Percentiles rank a stretch among this genome's conserved stretches.
These are phyloP conservation scores for Sphaerulina populicola DNA, from an alignment of 2,329 filamentous ascomycete genomes.

Conservation along the genomic window DNA sequence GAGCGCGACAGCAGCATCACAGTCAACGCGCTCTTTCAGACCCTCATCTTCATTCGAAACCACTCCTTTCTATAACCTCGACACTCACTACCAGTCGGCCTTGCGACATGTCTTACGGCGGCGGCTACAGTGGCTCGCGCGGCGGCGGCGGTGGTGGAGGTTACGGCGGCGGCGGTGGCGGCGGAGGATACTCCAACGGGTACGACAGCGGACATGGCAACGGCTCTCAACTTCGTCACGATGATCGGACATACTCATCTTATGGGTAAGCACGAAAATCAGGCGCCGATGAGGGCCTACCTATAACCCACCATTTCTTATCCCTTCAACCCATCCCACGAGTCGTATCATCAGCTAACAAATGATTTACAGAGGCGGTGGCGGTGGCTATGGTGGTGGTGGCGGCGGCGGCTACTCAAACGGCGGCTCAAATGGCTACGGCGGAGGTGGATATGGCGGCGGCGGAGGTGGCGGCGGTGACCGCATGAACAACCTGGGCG, in stretches of 20 bases:
- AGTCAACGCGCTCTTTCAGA: constrained; percentile 4
- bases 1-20: constrained; percentile 1
- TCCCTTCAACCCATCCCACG: constrained; percentile 3
- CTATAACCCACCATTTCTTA: constrained; percentile 15
- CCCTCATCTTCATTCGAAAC: neutral
- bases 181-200: constrained; percentile 27
- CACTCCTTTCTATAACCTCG: neutral
- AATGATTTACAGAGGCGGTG: constrained; percentile 25
- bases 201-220: constrained; percentile 35
- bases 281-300: constrained; percentile 33
- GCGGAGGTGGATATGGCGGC: constrained; percentile 35
- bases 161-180: constrained; percentile 35
- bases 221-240: constrained; percentile 37
- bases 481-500: constrained; percentile 85
- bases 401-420: constrained; percentile 31
- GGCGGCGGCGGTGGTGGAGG: constrained; percentile 40
- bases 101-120: constrained; percentile 60
- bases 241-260: constrained; percentile 34
- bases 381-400: constrained; percentile 29
- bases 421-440: constrained; percentile 31
- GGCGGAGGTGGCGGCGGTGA: constrained; percentile 67
- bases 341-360: constrained; percentile 11
- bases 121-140: constrained; percentile 41
- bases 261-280: constrained; percentile 40
- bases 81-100: constrained; percentile 21